Conservation (phyloP, 768 basidiomycete species). For the Vararia minispora region DNA sequence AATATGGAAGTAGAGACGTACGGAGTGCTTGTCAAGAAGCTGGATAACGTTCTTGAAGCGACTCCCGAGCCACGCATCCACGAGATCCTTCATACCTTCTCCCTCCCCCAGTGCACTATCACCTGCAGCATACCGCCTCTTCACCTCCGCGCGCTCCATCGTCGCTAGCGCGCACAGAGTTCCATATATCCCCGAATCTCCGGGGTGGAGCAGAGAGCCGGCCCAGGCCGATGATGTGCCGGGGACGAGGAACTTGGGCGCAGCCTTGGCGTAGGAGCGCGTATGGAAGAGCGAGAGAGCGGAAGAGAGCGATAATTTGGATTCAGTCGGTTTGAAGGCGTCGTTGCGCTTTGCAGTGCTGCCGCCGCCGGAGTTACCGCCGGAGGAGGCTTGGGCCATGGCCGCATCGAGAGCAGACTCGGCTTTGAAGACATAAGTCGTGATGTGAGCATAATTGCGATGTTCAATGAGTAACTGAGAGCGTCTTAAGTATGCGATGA, state of each 20-base stretch:
- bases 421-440: conserved; percentile 95
- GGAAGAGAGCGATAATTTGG: conserved; percentile 73
- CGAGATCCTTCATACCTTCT: conserved; percentile 48
- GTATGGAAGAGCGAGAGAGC: conserved; percentile 68
- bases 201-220: conserved; percentile 69
- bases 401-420: conserved; percentile 74
- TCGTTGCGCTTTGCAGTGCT: conserved; percentile 42
- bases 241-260: conserved; percentile 56
- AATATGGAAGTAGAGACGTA: conserved; percentile 19
- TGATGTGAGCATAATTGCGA: conserved; percentile 73
- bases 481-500: background rate
- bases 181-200: conserved; percentile 82
- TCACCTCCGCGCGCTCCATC: conserved; percentile 59
- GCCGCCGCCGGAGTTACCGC: conserved; percentile 17
- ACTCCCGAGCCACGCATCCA: conserved; percentile 78
- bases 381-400: conserved; percentile 15
- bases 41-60: conserved; percentile 79
- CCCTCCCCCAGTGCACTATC: conserved; percentile 11
- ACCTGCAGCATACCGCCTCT: conserved; percentile 45
- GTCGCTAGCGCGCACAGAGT: conserved; percentile 77
- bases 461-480: conserved; percentile 74
- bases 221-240: conserved; percentile 63
- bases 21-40: conserved; percentile 62
- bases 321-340: conserved; percentile 48
- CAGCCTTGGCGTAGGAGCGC: conserved; percentile 72